Percentiles rank a stretch among this genome's conserved stretches.
phyloP scores from a whole-genome alignment of 768 basidiomycete species.

The Dictyophora rubrovolvata region DNA sequence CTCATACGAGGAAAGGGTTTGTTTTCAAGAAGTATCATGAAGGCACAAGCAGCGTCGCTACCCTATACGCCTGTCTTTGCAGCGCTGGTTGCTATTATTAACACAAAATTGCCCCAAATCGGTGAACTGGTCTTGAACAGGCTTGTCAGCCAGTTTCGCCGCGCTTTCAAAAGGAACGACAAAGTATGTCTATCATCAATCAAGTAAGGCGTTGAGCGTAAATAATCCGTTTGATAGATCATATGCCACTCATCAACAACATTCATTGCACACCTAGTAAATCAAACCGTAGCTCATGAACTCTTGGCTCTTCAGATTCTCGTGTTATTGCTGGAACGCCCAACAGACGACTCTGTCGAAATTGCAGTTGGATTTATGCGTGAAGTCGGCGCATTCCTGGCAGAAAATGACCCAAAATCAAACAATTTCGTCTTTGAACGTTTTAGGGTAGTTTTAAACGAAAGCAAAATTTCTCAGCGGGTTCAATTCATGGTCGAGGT shows the following conservation, averaged over 20 bases:
- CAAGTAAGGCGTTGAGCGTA: not conserved
- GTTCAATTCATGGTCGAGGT: slow-evolving; percentile 99
- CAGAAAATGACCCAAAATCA: slow-evolving; percentile 89
- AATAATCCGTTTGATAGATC: slow-evolving; percentile 37
- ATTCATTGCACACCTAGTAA: slow-evolving; percentile 83
- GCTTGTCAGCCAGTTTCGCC: slow-evolving; percentile 88
- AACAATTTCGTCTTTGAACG: slow-evolving; percentile 93
- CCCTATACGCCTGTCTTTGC: slow-evolving; percentile 98
- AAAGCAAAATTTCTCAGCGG: slow-evolving; percentile 88
- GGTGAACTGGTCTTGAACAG: slow-evolving; percentile 86
- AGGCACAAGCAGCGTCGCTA: slow-evolving; percentile 92
- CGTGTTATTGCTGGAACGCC: slow-evolving; percentile 87
- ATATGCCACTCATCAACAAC: slow-evolving; percentile 90
- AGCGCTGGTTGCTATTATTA: slow-evolving; percentile 86
- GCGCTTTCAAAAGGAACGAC: slow-evolving; percentile 94
- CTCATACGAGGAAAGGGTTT: slow-evolving; percentile 87
- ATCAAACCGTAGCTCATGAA: slow-evolving; percentile 89
- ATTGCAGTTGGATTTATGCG: slow-evolving; percentile 97
- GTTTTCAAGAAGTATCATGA: slow-evolving; percentile 93
- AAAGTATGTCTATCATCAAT: slow-evolving; percentile 49
- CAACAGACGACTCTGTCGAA: slow-evolving; percentile 96
- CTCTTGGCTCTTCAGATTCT: slow-evolving; percentile 92
- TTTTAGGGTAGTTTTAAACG: slow-evolving; percentile 93
- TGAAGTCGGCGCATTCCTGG: slow-evolving; percentile 91
- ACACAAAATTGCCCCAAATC: slow-evolving; percentile 93